These are phyloP conservation scores for Fusarium annulatum DNA, from an alignment of 2,329 filamentous ascomycete species.

Conservation along the genomic window DNA sequence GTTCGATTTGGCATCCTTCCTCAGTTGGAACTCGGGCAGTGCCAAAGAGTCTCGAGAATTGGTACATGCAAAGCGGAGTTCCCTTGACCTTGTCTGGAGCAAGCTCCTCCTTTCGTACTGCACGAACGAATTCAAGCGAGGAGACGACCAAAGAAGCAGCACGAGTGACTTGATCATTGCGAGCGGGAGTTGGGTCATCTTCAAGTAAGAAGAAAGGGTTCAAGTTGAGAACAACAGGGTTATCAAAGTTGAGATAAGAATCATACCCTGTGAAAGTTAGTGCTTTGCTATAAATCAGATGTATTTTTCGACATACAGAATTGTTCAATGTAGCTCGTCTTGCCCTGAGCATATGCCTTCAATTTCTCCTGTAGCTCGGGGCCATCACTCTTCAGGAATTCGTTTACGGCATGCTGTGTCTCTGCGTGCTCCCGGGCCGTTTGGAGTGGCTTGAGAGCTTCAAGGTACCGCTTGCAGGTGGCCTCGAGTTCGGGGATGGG, in stretches of 20 bases:
- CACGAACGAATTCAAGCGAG: slow-evolving; percentile 89
- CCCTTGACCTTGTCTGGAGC: slow-evolving; percentile 88
- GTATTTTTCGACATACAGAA: slow-evolving; percentile 73
- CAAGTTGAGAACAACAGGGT: slow-evolving; percentile 94
- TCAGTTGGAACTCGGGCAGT: slow-evolving; percentile 95
- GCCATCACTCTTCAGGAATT: slow-evolving; percentile 85
- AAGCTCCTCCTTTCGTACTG: slow-evolving; percentile 91
- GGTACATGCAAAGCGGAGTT: slow-evolving; percentile 95
- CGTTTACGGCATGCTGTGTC: slow-evolving; percentile 80
- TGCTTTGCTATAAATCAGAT: background rate
- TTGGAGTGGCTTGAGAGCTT: slow-evolving; percentile 84
- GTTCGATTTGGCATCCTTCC: slow-evolving; percentile 93
- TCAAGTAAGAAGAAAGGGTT: slow-evolving; percentile 98
- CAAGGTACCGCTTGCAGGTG: slow-evolving; percentile 82
- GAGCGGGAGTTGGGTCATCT: slow-evolving; percentile 94
- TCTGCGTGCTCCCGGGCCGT: slow-evolving; percentile 83
- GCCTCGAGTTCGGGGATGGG: slow-evolving; percentile 89
- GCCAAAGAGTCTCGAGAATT: slow-evolving; percentile 94
- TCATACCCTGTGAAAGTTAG: slow-evolving; percentile 80
- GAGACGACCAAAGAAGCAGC: slow-evolving; percentile 93
- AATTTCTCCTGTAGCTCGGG: slow-evolving; percentile 88
- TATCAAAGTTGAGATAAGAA: slow-evolving; percentile 97
- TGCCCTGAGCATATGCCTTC: slow-evolving; percentile 88
- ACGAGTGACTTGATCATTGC: slow-evolving; percentile 95
- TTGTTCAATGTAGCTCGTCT: slow-evolving; percentile 97